Evolutionary conservation across 129 eudicot genomes (phyloP).

Genomic region (Heracleum sosnowskyi): DNA sequence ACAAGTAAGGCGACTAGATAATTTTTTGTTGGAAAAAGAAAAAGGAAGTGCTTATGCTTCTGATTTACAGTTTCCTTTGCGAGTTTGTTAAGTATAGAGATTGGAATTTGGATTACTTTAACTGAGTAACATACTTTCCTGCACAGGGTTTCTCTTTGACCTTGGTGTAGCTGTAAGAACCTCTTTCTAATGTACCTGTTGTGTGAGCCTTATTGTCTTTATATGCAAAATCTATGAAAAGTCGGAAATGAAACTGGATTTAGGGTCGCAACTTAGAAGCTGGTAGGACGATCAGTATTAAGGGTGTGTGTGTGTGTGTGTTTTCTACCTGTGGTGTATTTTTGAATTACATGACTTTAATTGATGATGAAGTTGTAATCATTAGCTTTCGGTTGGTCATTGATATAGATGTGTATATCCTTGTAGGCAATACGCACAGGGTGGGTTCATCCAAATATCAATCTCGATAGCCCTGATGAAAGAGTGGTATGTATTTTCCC

Average conservation of each 20-base stretch:
- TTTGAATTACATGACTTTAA: background rate
- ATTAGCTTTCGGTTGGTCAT: background rate
- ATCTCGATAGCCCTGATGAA: constrained; percentile 87
- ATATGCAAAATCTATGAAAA: background rate
- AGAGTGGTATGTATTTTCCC: constrained; percentile 57
- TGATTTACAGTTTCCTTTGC: background rate
- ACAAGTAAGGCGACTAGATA: background rate
- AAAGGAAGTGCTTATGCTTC: background rate
- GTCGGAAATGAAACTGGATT: too few species aligned
- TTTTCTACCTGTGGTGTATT: background rate
- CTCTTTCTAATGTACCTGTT: too few species aligned
- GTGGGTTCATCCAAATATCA: constrained; percentile 92
- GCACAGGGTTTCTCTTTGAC: background rate
- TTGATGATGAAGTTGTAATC: background rate
- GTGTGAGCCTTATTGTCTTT: background rate
- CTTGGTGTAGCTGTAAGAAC: background rate
- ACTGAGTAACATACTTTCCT: background rate
- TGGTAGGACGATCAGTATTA: background rate
- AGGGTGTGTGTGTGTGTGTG: background rate
- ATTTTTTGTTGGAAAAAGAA: background rate
- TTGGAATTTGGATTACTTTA: background rate
- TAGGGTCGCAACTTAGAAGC: background rate
- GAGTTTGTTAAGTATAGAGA: background rate
- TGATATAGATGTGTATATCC: constrained; percentile 16
- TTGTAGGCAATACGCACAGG: constrained; percentile 92